Percentiles rank a stretch among this genome's conserved stretches.
Conservation (phyloP, 331 rosid species). For the Rhamnella rubrinervis region DNA sequence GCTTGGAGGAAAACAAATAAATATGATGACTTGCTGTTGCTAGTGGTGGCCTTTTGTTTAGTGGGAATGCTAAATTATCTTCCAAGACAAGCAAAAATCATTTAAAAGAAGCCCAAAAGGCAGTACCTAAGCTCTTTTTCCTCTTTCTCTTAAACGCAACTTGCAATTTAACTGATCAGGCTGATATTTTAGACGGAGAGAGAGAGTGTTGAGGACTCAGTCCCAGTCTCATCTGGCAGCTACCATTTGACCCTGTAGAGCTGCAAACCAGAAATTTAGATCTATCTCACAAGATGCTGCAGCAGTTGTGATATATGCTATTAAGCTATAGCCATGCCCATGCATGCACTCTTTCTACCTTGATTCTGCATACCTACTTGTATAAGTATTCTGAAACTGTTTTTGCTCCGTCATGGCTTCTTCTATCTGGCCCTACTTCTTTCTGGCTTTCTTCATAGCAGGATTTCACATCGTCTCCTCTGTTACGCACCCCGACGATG, state of each 20-base stretch:
- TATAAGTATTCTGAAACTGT: neutral
- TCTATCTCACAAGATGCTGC: no score
- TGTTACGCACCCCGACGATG: constrained; percentile 57
- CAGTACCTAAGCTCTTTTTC: constrained; percentile 21
- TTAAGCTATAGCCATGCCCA: no score
- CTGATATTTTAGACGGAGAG: no score
- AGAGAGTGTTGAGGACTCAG: no score
- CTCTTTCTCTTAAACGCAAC: neutral
- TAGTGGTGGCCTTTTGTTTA: constrained; percentile 30
- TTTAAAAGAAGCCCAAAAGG: constrained; percentile 22
- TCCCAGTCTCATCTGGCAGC: no score
- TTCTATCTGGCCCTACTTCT: constrained; percentile 32
- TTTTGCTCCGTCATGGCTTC: constrained; percentile 33
- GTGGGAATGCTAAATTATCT: constrained; percentile 49
- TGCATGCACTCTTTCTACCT: no score
- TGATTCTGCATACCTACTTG: no score
- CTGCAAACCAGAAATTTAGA: no score
- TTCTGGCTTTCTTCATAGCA: constrained; percentile 46
- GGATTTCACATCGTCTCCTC: constrained; percentile 39
- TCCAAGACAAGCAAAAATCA: constrained; percentile 71
- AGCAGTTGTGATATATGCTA: no score
- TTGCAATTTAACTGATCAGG: no score
- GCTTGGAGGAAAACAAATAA: constrained; percentile 21
- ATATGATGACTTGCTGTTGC: neutral
- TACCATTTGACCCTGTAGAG: no score